Base-by-base conservation (phyloP, 371 early-diverging fungal species). In the Smittium mucronatum region DNA sequence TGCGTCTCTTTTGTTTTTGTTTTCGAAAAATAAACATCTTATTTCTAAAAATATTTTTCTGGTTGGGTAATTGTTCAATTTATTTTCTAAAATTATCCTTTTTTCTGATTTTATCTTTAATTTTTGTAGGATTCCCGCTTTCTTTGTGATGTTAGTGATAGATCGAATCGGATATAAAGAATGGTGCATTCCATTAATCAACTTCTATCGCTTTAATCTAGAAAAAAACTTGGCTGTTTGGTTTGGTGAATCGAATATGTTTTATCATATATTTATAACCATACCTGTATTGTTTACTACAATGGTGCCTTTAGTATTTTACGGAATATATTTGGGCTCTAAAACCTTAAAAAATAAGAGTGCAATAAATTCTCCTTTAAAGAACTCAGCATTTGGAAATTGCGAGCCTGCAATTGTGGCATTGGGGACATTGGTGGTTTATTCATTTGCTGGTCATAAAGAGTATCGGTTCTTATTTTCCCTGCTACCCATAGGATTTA, bases 401-500 rank as follows among this genome's bases (percentile, higher is more conserved):
- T 16, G 61, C 1, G 71, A 73, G 66, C 57, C 76, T 69, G 58
- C 71, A 2, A 26, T 72, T 69, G 68, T 83, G 64, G 70, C 78
- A 8, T 57, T 76, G 21, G 85, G 83, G 78, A 84, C 88, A 0
- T 28, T 88, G 11, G 36, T 75, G 0, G 75, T 89, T 11, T 93
- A 93, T 72, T 91, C 91, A 58, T 64, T 89, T 34, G 76, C 92
- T 2, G 78, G 86, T 0, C 97, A 97, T 74, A 97, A 95, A 83
- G 97, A 97, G 72, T 92, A 91, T 75, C 87, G 97, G 0, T 97
- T 97, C 75, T 78, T 97, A 21, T 87, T 84, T 64, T 93, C 93
- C 1, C 75, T 95, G 11, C 75, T 94, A 1, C 93, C 95, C n/a
- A 78, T 90, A 5, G 74, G 87, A 16, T 75, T 90, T 25, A 75